A percentile compares a stretch with the other conserved stretches of the same genome.
Conservation (phyloP, 768 basidiomycete genomes). For the Rhizopogon vulgaris region DNA sequence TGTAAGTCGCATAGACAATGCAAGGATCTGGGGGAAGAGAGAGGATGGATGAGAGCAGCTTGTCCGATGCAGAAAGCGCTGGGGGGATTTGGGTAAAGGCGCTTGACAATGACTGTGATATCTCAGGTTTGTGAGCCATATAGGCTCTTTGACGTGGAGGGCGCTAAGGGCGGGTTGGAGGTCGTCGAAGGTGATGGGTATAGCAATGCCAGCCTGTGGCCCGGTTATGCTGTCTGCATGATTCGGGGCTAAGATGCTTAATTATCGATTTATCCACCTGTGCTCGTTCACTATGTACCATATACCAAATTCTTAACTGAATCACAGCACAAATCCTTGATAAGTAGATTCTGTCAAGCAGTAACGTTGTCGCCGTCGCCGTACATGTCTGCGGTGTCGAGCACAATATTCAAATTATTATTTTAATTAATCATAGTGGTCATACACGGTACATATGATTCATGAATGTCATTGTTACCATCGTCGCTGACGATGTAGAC, state of each 20-base stretch:
- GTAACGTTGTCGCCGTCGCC: too few species aligned
- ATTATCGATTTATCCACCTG: too few species aligned
- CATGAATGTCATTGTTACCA: background rate
- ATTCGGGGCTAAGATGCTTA: background rate
- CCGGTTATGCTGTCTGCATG: background rate
- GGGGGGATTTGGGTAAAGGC: constrained; percentile 19
- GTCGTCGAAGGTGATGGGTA: background rate
- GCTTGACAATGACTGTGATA: constrained; percentile 9
- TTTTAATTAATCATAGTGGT: too few species aligned
- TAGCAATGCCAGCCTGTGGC: background rate
- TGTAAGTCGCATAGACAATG: constrained; percentile 43
- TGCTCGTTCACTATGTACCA: too few species aligned
- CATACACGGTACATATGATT: too few species aligned
- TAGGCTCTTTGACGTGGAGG: constrained; percentile 3
- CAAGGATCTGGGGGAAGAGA: constrained; percentile 35
- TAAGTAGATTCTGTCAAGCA: too few species aligned
- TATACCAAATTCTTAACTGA: too few species aligned
- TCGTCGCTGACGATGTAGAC: background rate
- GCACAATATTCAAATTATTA: too few species aligned
- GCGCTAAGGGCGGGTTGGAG: background rate
- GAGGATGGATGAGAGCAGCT: constrained; percentile 42
- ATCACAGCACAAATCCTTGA: too few species aligned
- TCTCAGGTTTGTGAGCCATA: constrained; percentile 26
- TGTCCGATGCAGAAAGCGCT: constrained; percentile 30
- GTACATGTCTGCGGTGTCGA: too few species aligned